A percentile compares a stretch with the other conserved stretches of the same genome.
Evolutionary conservation across 768 basidiomycete genomes (phyloP).

Genomic region (Podaxis pistillaris): DNA sequence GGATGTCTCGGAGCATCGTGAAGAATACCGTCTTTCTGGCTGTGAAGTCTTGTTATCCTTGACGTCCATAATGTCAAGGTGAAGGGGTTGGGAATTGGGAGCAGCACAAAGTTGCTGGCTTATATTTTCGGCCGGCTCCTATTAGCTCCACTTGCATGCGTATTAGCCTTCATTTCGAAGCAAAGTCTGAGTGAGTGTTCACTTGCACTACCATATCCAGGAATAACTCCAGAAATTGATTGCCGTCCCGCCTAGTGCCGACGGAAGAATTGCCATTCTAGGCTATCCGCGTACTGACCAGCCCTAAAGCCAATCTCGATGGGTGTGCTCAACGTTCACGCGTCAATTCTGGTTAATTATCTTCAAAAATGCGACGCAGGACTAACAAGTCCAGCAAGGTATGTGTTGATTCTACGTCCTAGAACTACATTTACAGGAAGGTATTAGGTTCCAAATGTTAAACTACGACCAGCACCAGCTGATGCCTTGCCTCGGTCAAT

Average conservation of each 20-base stretch:
- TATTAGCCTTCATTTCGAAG: not conserved
- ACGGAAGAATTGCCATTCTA: not conserved
- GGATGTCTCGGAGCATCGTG: not conserved
- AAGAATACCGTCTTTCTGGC: not conserved
- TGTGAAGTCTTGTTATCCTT: not conserved
- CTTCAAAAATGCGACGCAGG: conserved; percentile 43
- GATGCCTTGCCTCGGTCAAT: conserved; percentile 29
- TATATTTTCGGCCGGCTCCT: not conserved
- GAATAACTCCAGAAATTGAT: not conserved
- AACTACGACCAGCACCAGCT: conserved; percentile 64
- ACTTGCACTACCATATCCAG: not conserved
- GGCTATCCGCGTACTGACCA: conserved; percentile 5
- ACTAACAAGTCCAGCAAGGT: conserved; percentile 71
- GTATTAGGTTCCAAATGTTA: conserved; percentile 76
- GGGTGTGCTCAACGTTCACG: not conserved
- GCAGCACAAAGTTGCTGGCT: not conserved
- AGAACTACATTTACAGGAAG: not conserved
- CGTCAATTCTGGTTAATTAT: not conserved
- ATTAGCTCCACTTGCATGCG: conserved; percentile 7
- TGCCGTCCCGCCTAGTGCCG: not conserved
- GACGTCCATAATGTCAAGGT: not conserved
- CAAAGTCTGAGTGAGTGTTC: not conserved
- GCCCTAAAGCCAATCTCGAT: conserved; percentile 9
- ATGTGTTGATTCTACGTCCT: not conserved
- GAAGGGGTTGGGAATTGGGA: not conserved